Conservation (phyloP, 164 flowering plant species). For the Vitis rupestris region DNA sequence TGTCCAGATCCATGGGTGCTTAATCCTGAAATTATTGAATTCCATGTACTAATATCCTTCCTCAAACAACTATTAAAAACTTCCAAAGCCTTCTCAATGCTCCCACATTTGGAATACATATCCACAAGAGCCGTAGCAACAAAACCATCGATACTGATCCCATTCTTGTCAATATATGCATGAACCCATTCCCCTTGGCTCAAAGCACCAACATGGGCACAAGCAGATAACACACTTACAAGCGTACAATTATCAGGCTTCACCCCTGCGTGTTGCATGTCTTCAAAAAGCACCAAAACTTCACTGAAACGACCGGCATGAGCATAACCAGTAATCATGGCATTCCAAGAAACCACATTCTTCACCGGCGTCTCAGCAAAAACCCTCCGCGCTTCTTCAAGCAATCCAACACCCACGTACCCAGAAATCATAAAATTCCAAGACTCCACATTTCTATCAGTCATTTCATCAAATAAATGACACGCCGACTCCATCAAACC, state of each 20-base stretch:
- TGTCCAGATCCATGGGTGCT: conserved; percentile 37
- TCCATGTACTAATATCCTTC: conserved; percentile 44
- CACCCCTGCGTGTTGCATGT: conserved; percentile 24
- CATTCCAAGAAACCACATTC: no score
- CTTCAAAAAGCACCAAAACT: conserved; percentile 24
- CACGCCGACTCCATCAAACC: conserved; percentile 29
- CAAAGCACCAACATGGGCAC: conserved; percentile 35
- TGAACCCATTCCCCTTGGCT: conserved; percentile 45
- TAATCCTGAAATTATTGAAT: conserved; percentile 35
- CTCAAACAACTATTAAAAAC: conserved; percentile 18
- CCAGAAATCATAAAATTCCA: conserved; percentile 55
- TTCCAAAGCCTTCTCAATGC: conserved; percentile 28
- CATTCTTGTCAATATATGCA: conserved; percentile 29
- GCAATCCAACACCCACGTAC: conserved; percentile 21
- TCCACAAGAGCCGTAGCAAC: conserved; percentile 43
- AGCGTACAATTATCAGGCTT: conserved; percentile 29
- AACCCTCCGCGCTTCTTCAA: conserved; percentile 27
- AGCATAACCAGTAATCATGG: conserved; percentile 26
- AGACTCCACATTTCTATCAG: conserved; percentile 34
- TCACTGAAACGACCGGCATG: conserved; percentile 14
- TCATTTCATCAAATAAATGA: conserved; percentile 40
- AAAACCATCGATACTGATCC: conserved; percentile 27
- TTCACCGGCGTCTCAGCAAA: conserved; percentile 28
- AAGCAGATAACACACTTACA: conserved; percentile 39
- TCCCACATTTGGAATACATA: conserved; percentile 49